Evolutionary conservation across 163 green algal species (phyloP), one percentile per base, ranked within the genome.

Genomic region (Prototheca stagnorum): DNA sequence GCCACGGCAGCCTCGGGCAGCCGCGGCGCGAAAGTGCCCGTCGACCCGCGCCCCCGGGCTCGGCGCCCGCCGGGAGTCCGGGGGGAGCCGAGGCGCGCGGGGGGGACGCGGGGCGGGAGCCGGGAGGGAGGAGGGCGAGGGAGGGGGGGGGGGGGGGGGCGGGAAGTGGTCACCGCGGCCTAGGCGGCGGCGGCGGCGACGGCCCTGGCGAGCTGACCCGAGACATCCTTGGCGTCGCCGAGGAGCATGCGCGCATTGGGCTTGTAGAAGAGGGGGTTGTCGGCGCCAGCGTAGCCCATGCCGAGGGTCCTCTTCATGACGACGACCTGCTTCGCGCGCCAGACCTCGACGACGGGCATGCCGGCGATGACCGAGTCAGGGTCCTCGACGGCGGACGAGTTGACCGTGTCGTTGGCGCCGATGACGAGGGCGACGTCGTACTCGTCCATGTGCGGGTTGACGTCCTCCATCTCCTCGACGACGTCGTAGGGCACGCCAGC

Each of bases 291-390:
- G 65, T 95, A 95, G 17, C 86, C 86, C 3, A 58, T 57, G 16
- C 68, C 85, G 73, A 94, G 80, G 31, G 68, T 82, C 28, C 86
- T 73, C 80, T 95, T 95, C 64, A 90, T 78, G 19, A 95, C 79
- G 31, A 95, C 70, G 4, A 85, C 65, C 34, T 63, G 62, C 75
- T 88, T 90, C 49, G 70, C 56, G 43, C 68, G 68, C 81, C 80
- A 91, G 52, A 91, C 85, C 70, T 92, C 75, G 12, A 95, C 67
- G 14, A 95, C 85, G 2, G 85, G 85, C 85, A 95, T 94, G 66
- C 84, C 82, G 43, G 81, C 81, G 24, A 96, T 91, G 34, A 86
- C 68, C 1, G 51, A 78, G 65, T 79, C 75, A 39, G 85, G 85
- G 64, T 96, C 86, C 53, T 87, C 75, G 22, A 88, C 46, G 5